These are phyloP conservation scores for Haplosporangium gracile DNA, from an alignment of 192 early-diverging fungal genomes.

Conservation along the genomic window DNA sequence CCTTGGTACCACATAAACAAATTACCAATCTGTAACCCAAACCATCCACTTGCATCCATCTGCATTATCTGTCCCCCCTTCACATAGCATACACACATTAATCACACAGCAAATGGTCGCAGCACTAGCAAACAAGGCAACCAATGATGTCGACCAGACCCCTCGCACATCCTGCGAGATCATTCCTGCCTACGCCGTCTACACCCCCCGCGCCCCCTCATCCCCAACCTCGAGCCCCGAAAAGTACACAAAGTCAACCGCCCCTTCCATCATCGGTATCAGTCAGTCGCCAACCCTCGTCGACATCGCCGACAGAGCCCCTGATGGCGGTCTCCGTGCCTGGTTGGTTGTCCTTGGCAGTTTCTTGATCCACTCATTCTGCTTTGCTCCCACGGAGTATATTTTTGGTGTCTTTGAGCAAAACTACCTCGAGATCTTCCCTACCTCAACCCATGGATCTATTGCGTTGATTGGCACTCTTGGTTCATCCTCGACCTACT, in stretches of 20 bases:
- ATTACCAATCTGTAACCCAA: background rate
- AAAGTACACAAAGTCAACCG: constrained; percentile 25
- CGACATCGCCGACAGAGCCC: constrained; percentile 44
- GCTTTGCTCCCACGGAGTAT: constrained; percentile 60
- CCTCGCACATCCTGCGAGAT: constrained; percentile 50
- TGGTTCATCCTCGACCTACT: constrained; percentile 40
- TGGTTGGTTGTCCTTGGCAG: constrained; percentile 59
- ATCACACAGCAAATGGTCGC: background rate
- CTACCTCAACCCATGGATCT: constrained; percentile 51
- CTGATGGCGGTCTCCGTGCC: constrained; percentile 62
- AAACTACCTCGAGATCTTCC: constrained; percentile 52
- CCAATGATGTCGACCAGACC: constrained; percentile 31
- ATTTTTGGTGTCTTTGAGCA: constrained; percentile 59
- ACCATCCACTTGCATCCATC: background rate
- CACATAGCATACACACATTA: background rate
- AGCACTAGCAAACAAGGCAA: constrained; percentile 7
- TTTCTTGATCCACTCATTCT: constrained; percentile 58
- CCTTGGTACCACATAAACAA: background rate
- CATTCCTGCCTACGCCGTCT: constrained; percentile 14
- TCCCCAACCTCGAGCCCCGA: constrained; percentile 16
- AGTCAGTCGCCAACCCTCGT: constrained; percentile 45
- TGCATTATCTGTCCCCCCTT: background rate
- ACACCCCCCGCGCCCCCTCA: constrained; percentile 20
- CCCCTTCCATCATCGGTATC: constrained; percentile 39
- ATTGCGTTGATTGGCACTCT: constrained; percentile 49